Evolutionary conservation across 2,329 filamentous ascomycete genomes (phyloP).

Genomic region (Fusarium coffeatum): DNA sequence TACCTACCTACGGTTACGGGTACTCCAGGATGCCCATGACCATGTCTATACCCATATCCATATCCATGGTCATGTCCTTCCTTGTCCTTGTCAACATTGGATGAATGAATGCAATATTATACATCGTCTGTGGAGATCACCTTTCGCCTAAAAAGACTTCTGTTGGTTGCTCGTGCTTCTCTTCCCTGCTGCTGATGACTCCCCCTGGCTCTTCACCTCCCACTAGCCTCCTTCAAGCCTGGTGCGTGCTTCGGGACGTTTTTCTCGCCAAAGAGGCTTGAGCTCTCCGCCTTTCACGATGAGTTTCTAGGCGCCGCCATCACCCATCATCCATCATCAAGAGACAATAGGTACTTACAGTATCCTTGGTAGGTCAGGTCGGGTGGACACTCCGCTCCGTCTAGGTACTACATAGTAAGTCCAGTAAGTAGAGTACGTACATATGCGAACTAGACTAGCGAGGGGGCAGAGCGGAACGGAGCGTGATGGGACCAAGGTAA

Average conservation of each 20-base stretch:
- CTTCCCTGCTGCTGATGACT: conserved; percentile 27
- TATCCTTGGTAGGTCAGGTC: conserved; percentile 20
- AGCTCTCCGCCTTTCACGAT: conserved; percentile 53
- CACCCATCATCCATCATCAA: conserved; percentile 31
- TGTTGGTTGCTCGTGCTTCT: conserved; percentile 27
- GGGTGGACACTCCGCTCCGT: conserved; percentile 18
- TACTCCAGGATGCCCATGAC: background rate
- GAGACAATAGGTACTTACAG: conserved; percentile 5
- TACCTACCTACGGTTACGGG: conserved; percentile 1
- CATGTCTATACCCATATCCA: background rate
- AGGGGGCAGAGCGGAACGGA: conserved; percentile 35
- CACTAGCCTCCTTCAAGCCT: conserved; percentile 27
- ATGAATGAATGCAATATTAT: conserved; percentile 1
- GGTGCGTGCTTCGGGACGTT: conserved; percentile 40
- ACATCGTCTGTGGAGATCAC: conserved; percentile 30
- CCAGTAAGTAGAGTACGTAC: background rate
- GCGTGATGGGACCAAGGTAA: conserved; percentile 14
- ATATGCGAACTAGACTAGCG: conserved; percentile 17
- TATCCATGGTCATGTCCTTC: background rate
- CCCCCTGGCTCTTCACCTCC: conserved; percentile 17
- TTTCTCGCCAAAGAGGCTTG: conserved; percentile 39
- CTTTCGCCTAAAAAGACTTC: conserved; percentile 9
- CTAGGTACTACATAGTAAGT: background rate
- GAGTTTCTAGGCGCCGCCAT: conserved; percentile 54
- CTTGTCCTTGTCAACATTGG: background rate